Conservation (phyloP, 169 alveolate species). For the Ichthyophthirius multifiliis region DNA sequence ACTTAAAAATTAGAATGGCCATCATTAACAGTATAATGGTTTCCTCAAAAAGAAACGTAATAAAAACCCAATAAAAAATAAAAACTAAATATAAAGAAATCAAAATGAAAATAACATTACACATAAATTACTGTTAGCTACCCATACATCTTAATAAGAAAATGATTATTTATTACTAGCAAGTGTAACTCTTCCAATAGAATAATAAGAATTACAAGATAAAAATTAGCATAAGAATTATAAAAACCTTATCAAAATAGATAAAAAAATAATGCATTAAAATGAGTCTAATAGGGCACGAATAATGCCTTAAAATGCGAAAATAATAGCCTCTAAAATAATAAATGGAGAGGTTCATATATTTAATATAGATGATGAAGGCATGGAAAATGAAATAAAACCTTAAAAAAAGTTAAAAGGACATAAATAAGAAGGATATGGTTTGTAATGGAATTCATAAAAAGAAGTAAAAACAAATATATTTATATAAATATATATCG, state of each 20-base stretch:
- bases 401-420: constrained; percentile 73
- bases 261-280: constrained; percentile 89
- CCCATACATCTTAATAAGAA: constrained; percentile 87
- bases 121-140: constrained; percentile 82
- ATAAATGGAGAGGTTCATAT: constrained; percentile 87
- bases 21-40: constrained; percentile 89
- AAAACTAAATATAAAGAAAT: constrained; percentile 32
- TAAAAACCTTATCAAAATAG: constrained; percentile 85
- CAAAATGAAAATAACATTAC: constrained; percentile 34
- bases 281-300: constrained; percentile 93
- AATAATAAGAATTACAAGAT: constrained; percentile 64
- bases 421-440: constrained; percentile 91
- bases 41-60: constrained; percentile 60
- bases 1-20: constrained; percentile 93
- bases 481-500: too few species aligned
- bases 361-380: constrained; percentile 81
- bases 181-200: constrained; percentile 60
- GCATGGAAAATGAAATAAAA: constrained; percentile 63
- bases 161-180: constrained; percentile 83
- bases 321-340: constrained; percentile 90
- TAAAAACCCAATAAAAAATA: too few species aligned
- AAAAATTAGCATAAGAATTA: constrained; percentile 71
- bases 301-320: constrained; percentile 82
- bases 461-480: too few species aligned
- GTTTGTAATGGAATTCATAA: constrained; percentile 87